Base-by-base conservation (phyloP, 225 moss, liverwort and hornwort genomes). In the Physcomitrellopsis africana region DNA sequence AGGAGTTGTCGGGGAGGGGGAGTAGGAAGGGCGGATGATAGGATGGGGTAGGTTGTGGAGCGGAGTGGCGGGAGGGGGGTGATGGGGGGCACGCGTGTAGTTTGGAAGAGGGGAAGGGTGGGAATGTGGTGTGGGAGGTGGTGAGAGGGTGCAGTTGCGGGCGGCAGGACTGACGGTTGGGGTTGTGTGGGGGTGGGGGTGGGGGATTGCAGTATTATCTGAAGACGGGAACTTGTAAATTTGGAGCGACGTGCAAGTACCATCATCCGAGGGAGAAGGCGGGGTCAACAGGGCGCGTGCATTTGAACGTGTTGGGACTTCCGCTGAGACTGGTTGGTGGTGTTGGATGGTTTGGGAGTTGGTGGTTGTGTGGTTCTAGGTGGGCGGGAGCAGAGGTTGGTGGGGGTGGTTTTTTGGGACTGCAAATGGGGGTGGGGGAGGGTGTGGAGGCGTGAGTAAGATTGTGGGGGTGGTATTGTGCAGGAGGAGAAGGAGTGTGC, bases 401-500 rank as follows among this genome's bases (percentile, higher is more conserved):
- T n/a, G n/a, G n/a, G n/a, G n/a, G n/a, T n/a, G n/a, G n/a, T n/a
- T n/a, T n/a, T n/a, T n/a, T n/a, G 24, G 24, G 24, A 24, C 1
- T 24, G 24, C 1, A 24, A 24, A 24, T 20, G 75, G 45, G 77
- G 18, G 51, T n/a, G 63, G 62, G 20, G 72, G 61, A 60, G 29
- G 57, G 63, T 46, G 58, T 65, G 29, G 32, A 2, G 32, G 32
- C 32, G 32, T 37, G 32, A 58, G 69, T 84, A 49, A 84, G 75
- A 57, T 69, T 17, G 76, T 52, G 63, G 46, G 67, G 70, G 73
- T 46, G 32, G 32, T 37, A 7, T 72, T 20, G 68, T 64, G 79
- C 83, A 99, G 99, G 95, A 92, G 60, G 99, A 99, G 86, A 99
- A 95, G 84, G 99, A 99, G 71, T 99, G 99, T 69, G 92, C 99